These are phyloP conservation scores for Neostapfia colusana DNA, from an alignment of 176 grass and related monocot species.

Conservation along the genomic window DNA sequence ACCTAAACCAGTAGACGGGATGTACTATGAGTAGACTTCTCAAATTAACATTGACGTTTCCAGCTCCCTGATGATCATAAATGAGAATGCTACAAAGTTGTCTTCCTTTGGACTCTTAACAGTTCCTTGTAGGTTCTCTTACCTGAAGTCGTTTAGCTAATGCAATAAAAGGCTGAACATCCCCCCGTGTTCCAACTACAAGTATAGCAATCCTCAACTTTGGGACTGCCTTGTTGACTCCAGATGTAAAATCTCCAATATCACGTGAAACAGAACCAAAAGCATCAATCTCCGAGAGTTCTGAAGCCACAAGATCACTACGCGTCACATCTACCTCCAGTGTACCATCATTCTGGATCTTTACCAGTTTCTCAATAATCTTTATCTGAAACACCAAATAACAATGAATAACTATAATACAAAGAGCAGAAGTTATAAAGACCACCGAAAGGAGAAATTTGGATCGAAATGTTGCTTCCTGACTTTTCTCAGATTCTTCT, in stretches of 20 bases:
- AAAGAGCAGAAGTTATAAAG: slow-evolving; percentile 17
- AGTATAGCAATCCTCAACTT: slow-evolving; percentile 96
- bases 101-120: slow-evolving; percentile 4
- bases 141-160: slow-evolving; percentile 92
- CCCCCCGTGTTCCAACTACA: slow-evolving; percentile 95
- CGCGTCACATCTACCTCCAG: slow-evolving; percentile 70
- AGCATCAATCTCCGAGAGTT: slow-evolving; percentile 88
- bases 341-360: slow-evolving; percentile 86
- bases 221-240: slow-evolving; percentile 74
- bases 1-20: too few species aligned
- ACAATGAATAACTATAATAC: slow-evolving; percentile 30
- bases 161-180: slow-evolving; percentile 99
- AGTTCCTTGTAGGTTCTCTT: slow-evolving; percentile 44
- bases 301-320: slow-evolving; percentile 69
- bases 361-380: slow-evolving; percentile 73
- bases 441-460: slow-evolving; percentile 4
- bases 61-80: not conserved
- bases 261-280: slow-evolving; percentile 47
- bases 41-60: slow-evolving; percentile 8
- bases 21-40: too few species aligned
- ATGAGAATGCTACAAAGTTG: not conserved
- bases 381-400: slow-evolving; percentile 68
- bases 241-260: slow-evolving; percentile 41
- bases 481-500: slow-evolving; percentile 7
- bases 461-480: slow-evolving; percentile 2